These are phyloP conservation scores for Ophiostoma montium DNA, from an alignment of 2,329 filamentous ascomycete species.

Conservation along the genomic window DNA sequence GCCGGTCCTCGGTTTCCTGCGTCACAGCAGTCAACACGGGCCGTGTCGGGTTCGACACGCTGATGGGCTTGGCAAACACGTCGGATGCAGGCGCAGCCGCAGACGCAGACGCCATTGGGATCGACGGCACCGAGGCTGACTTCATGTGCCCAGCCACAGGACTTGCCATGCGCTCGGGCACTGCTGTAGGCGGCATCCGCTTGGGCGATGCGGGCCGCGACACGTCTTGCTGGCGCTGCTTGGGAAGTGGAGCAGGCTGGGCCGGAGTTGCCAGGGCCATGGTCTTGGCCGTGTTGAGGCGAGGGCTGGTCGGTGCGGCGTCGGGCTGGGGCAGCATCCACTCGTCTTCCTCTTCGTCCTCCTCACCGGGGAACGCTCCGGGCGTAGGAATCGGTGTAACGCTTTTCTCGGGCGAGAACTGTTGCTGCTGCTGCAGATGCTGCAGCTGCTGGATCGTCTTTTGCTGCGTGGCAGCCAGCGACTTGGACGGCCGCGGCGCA, in stretches of 20 bases:
- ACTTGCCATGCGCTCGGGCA: constrained; percentile 10
- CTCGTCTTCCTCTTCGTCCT: constrained; percentile 37
- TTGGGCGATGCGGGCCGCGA: constrained; percentile 22
- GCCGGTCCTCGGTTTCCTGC: constrained; percentile 20
- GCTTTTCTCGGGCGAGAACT: constrained; percentile 4
- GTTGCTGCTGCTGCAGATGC: constrained; percentile 11
- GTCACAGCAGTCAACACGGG: constrained; percentile 29
- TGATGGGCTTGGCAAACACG: constrained; percentile 37
- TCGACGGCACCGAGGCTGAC: constrained; percentile 46
- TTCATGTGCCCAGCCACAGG: constrained; percentile 37
- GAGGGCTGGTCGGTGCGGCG: constrained; percentile 26
- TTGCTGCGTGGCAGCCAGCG: constrained; percentile 18
- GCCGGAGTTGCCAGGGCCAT: constrained; percentile 43
- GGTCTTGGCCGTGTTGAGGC: constrained; percentile 44
- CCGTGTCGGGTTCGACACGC: constrained; percentile 38
- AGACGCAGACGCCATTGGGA: constrained; percentile 25
- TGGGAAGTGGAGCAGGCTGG: constrained; percentile 36
- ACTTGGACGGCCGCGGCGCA: constrained; percentile 33
- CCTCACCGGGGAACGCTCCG: constrained; percentile 40
- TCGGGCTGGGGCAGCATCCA: constrained; percentile 44
- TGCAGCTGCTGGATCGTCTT: constrained; percentile 6
- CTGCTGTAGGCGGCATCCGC: constrained; percentile 13
- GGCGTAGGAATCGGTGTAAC: constrained; percentile 27
- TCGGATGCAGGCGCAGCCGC: too few relatives aligned
- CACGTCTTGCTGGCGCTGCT: constrained; percentile 23